Evolutionary conservation across 257 asterid genomes (phyloP).

Genomic region (Lantana camara): DNA sequence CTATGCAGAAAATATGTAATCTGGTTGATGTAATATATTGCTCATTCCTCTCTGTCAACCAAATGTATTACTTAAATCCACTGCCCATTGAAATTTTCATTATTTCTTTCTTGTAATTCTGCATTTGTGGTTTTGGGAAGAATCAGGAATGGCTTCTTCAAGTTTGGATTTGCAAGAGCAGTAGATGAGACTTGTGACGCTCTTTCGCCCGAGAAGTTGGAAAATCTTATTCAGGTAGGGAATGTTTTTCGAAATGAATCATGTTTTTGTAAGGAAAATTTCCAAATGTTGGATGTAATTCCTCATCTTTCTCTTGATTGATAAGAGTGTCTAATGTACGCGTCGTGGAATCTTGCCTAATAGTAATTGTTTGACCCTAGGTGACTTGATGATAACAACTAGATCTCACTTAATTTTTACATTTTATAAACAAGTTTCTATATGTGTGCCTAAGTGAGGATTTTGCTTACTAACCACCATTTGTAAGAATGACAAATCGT

Average conservation of each 20-base stretch:
- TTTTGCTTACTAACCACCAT: not conserved
- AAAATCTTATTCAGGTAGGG: not conserved
- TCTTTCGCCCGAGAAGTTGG: not conserved
- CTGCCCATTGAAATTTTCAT: not conserved
- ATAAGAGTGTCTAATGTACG: not conserved
- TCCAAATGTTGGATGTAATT: not conserved
- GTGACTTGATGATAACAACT: not conserved
- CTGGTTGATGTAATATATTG: not conserved
- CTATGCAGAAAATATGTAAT: constrained; percentile 7
- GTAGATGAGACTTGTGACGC: not conserved
- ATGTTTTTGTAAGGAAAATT: not conserved
- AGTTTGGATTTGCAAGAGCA: not conserved
- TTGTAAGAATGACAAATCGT: not conserved
- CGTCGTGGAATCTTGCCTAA: not conserved
- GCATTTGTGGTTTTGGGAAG: not conserved
- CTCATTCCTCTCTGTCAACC: not conserved
- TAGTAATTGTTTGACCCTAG: not conserved
- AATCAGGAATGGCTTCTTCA: constrained; percentile 10
- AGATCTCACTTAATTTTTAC: not conserved
- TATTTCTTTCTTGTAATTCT: not conserved
- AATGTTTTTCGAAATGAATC: no score
- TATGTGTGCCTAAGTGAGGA: not conserved
- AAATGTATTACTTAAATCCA: not conserved
- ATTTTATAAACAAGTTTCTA: no score
- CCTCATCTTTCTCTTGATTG: not conserved